Conservation (phyloP, 345 rosid genomes). For the Syzygium aqueum region DNA sequence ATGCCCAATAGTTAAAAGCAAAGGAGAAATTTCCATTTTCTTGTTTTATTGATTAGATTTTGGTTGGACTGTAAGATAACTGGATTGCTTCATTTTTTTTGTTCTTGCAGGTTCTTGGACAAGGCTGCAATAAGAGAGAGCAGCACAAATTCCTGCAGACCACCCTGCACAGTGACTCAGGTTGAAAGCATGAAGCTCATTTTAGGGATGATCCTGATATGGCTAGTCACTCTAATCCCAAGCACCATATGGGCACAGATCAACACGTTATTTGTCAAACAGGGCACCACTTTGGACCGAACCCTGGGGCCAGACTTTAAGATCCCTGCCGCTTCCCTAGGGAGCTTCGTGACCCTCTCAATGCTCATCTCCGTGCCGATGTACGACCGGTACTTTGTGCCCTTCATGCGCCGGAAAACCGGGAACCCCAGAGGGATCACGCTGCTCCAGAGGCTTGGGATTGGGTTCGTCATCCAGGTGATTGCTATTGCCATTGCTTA, state of each 20-base stretch:
- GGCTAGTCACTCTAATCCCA: slow-evolving; percentile 77
- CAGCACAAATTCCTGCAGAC: slow-evolving; percentile 7
- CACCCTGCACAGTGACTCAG: slow-evolving; percentile 70
- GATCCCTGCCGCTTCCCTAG: slow-evolving; percentile 78
- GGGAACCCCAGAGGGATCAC: slow-evolving; percentile 83
- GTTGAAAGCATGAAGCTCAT: slow-evolving; percentile 77
- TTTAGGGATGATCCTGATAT: slow-evolving; percentile 56
- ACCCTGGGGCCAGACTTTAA: slow-evolving; percentile 43
- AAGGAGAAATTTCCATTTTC: background rate
- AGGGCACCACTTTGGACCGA: slow-evolving; percentile 79
- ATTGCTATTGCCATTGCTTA: slow-evolving; percentile 68
- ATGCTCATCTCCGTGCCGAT: slow-evolving; percentile 80
- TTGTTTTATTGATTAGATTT: background rate
- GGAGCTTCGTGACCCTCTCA: slow-evolving; percentile 74
- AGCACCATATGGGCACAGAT: slow-evolving; percentile 88
- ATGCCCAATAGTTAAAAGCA: background rate
- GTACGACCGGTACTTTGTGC: slow-evolving; percentile 76
- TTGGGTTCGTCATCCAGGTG: slow-evolving; percentile 67
- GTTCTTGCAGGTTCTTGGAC: slow-evolving; percentile 58
- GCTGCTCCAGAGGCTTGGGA: slow-evolving; percentile 70
- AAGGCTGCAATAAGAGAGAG: slow-evolving; percentile 66
- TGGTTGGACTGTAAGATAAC: background rate
- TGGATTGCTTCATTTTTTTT: background rate
- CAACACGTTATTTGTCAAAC: slow-evolving; percentile 86
- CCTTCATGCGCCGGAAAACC: slow-evolving; percentile 55